These are phyloP conservation scores for Dipsacomyces acuminosporus DNA, from an alignment of 371 early-diverging fungal species.

Conservation along the genomic window DNA sequence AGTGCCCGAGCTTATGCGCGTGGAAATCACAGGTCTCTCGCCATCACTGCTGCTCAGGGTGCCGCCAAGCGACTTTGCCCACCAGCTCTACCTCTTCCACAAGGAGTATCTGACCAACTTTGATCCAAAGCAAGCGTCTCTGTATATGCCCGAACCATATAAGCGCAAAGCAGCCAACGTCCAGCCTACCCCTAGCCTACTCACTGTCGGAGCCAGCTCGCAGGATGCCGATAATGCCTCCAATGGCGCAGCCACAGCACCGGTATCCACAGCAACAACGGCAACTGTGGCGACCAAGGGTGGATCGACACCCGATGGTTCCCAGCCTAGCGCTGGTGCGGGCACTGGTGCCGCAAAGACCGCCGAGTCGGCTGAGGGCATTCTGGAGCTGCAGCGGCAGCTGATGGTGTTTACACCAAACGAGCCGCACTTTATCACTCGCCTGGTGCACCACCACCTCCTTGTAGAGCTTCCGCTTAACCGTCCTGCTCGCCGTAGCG, in stretches of 20 bases:
- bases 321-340: too few species aligned
- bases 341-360: neutral
- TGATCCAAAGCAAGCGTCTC: slow-evolving; percentile 26
- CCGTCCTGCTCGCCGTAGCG: slow-evolving; percentile 55
- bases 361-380: slow-evolving; percentile 3
- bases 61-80: slow-evolving; percentile 60
- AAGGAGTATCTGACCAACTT: slow-evolving; percentile 34
- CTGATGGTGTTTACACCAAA: slow-evolving; percentile 41
- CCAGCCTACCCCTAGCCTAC: slow-evolving; percentile 37
- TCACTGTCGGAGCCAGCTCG: slow-evolving; percentile 28
- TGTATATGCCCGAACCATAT: slow-evolving; percentile 41
- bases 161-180: slow-evolving; percentile 22
- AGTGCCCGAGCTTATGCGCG: slow-evolving; percentile 39
- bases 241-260: neutral
- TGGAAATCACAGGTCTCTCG: slow-evolving; percentile 54
- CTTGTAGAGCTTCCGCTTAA: slow-evolving; percentile 59
- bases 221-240: neutral
- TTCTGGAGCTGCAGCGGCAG: slow-evolving; percentile 33
- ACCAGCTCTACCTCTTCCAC: slow-evolving; percentile 68
- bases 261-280: too few species aligned
- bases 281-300: too few species aligned
- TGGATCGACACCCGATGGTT: too few species aligned
- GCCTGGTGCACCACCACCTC: slow-evolving; percentile 65
- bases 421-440: slow-evolving; percentile 65
- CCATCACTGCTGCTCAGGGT: slow-evolving; percentile 60